phyloP scores from a whole-genome alignment of 2,329 filamentous ascomycete species.

The Parastagonospora nodorum region DNA sequence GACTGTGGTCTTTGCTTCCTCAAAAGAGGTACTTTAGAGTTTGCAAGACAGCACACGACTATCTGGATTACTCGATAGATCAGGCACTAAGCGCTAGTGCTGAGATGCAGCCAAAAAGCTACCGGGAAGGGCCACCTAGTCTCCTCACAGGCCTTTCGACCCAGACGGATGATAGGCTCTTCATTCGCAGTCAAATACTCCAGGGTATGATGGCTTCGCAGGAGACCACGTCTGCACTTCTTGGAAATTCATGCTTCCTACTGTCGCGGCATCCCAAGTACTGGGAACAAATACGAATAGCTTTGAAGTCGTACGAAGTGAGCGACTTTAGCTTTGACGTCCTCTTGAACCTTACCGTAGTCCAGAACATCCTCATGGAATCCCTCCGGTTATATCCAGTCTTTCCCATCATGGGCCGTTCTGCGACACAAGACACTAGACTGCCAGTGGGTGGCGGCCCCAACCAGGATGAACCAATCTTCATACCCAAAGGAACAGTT shows the following conservation, averaged over 20 bases:
- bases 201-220: slow-evolving; percentile 44
- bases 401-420: slow-evolving; percentile 16
- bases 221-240: slow-evolving; percentile 30
- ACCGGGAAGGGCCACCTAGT: background rate
- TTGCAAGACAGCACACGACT: slow-evolving; percentile 5
- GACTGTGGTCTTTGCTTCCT: background rate
- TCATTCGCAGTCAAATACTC: slow-evolving; percentile 46
- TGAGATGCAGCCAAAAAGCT: background rate
- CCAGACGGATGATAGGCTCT: slow-evolving; percentile 44
- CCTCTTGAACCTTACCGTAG: background rate
- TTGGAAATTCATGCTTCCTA: slow-evolving; percentile 25
- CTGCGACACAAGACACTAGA: slow-evolving; percentile 12
- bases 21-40: slow-evolving; percentile 1
- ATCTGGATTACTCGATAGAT: slow-evolving; percentile 8
- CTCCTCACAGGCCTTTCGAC: slow-evolving; percentile 6
- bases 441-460: slow-evolving; percentile 21
- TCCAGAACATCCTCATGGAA: slow-evolving; percentile 9
- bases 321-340: background rate
- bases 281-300: slow-evolving; percentile 32
- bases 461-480: slow-evolving; percentile 8
- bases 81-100: background rate
- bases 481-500: slow-evolving; percentile 10
- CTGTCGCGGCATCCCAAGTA: slow-evolving; percentile 39
- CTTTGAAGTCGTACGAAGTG: background rate
- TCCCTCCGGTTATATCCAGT: slow-evolving; percentile 19